A percentile compares a stretch with the other conserved stretches of the same genome.
Evolutionary conservation across 441 rosid species (phyloP).

Genomic region (Adansonia grandidieri): DNA sequence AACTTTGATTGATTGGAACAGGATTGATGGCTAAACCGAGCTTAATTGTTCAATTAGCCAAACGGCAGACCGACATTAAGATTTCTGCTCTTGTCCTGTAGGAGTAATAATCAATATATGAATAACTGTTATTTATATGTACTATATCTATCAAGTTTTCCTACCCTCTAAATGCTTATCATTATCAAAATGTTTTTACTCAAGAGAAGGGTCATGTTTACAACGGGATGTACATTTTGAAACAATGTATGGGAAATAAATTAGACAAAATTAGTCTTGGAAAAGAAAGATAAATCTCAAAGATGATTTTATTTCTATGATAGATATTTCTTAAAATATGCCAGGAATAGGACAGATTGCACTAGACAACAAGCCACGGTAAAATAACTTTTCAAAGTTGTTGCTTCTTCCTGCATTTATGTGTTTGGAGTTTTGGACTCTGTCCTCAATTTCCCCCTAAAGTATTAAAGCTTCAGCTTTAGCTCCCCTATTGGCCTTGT

Average conservation of each 20-base stretch:
- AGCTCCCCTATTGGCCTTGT: not conserved
- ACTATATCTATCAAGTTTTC: not conserved
- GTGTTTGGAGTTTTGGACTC: constrained; percentile 6
- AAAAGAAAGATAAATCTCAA: not conserved
- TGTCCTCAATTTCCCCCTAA: not conserved
- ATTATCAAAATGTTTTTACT: not conserved
- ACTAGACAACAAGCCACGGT: not conserved
- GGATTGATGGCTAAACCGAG: not conserved
- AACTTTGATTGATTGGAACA: constrained; percentile 4
- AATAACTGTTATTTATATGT: no score
- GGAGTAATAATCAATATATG: no score
- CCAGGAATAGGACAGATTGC: not conserved
- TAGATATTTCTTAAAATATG: constrained; percentile 4
- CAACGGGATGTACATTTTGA: not conserved
- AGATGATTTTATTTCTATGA: not conserved
- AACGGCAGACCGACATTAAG: not conserved
- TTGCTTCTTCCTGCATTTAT: not conserved
- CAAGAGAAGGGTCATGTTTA: not conserved
- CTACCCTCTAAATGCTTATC: not conserved
- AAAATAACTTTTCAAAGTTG: not conserved
- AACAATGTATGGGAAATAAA: not conserved
- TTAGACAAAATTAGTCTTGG: not conserved
- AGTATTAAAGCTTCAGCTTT: not conserved
- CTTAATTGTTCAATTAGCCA: constrained; percentile 3
- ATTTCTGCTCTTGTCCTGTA: not conserved